These are phyloP conservation scores for Xerocomus minutiporus DNA, from an alignment of 1,284 basidiomycete species.

Conservation along the genomic window DNA sequence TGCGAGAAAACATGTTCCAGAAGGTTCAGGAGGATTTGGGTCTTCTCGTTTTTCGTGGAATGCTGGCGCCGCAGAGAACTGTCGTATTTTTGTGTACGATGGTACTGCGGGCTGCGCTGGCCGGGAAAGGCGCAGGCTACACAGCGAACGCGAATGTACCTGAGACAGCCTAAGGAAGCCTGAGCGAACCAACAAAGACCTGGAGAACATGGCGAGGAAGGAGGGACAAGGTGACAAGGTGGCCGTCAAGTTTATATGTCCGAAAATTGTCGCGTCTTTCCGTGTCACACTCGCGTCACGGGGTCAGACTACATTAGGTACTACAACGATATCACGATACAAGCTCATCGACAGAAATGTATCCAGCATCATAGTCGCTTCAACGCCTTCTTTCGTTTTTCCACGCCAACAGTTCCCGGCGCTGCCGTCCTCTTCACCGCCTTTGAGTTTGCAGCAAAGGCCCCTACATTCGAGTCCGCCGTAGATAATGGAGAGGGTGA, in stretches of 20 bases:
- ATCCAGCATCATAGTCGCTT: slow-evolving; percentile 55
- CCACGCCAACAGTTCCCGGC: slow-evolving; percentile 48
- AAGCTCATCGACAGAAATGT: background rate
- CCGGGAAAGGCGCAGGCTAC: slow-evolving; percentile 2
- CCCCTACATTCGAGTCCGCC: slow-evolving; percentile 60
- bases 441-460: slow-evolving; percentile 42
- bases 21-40: slow-evolving; percentile 6
- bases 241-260: background rate
- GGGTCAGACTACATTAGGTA: slow-evolving; percentile 1
- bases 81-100: slow-evolving; percentile 9
- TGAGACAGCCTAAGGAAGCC: slow-evolving; percentile 11
- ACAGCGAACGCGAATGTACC: slow-evolving; percentile 14
- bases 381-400: slow-evolving; percentile 81
- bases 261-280: slow-evolving; percentile 17
- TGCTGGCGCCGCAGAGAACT: slow-evolving; percentile 16
- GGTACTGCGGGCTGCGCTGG: background rate
- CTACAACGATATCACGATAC: slow-evolving; percentile 3
- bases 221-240: background rate
- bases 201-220: slow-evolving; percentile 21
- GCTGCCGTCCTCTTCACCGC: slow-evolving; percentile 65
- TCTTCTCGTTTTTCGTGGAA: slow-evolving; percentile 3
- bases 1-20: slow-evolving; percentile 41
- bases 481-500: slow-evolving; percentile 63
- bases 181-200: slow-evolving; percentile 19
- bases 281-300: slow-evolving; percentile 26